phyloP scores from a whole-genome alignment of 495 filamentous ascomycete species.

The Xylaria longipes region DNA sequence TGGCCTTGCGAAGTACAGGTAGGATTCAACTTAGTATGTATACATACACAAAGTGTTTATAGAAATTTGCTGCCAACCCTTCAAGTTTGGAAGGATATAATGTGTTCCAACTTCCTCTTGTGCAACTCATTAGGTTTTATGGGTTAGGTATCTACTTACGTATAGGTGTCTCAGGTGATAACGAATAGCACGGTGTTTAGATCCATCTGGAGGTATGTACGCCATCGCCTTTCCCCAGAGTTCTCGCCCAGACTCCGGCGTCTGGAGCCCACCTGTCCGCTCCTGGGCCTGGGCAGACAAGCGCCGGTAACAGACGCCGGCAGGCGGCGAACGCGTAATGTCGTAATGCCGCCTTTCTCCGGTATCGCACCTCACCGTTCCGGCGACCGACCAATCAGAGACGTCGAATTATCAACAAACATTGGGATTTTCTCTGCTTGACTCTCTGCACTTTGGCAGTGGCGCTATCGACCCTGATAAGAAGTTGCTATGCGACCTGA shows the following conservation, averaged over 20 bases:
- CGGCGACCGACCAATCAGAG: slow-evolving; percentile 17
- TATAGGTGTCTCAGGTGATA: not conserved
- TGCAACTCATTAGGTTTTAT: not conserved
- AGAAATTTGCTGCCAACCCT: not conserved
- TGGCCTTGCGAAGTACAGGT: not conserved
- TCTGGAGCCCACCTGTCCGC: not conserved
- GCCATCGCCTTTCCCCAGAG: not conserved
- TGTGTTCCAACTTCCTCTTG: not conserved
- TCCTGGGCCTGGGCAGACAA: slow-evolving; percentile 4
- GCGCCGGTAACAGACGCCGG: slow-evolving; percentile 1
- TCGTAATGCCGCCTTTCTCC: slow-evolving; percentile 7
- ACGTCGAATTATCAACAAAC: slow-evolving; percentile 16
- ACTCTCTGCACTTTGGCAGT: slow-evolving; percentile 41
- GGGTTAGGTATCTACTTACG: not conserved
- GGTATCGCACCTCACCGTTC: slow-evolving; percentile 12
- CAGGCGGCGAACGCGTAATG: not conserved
- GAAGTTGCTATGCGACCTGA: slow-evolving; percentile 23
- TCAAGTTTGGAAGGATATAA: too few species aligned
- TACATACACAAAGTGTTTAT: not conserved
- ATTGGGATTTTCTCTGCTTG: slow-evolving; percentile 18
- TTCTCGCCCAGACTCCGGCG: not conserved
- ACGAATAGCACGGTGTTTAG: not conserved
- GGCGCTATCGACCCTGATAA: not conserved
- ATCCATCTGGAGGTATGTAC: not conserved
- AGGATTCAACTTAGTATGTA: not conserved